Evolutionary conservation across 2,329 filamentous ascomycete genomes (phyloP), one percentile per base, ranked within the genome.

Genomic region (Cordyceps fumosorosea): DNA sequence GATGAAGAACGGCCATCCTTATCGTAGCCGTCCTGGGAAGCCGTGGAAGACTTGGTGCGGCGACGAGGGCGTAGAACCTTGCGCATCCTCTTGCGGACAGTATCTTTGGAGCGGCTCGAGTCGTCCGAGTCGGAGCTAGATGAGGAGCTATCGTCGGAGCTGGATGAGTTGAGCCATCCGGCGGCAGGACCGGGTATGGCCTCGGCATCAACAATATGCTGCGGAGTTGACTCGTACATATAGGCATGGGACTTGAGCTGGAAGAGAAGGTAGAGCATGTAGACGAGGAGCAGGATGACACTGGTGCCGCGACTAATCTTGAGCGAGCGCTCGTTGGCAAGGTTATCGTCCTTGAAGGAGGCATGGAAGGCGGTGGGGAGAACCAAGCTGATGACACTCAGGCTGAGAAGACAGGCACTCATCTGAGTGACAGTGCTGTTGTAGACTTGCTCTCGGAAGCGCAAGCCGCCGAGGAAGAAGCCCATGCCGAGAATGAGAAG

Each of bases 341-440:
- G 75, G 0, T 71, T 71, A 12, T 77, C 75, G 67, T 89, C 80
- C 18, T 75, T 83, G 75, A 95, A 97, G 0, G 93, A 95, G 18
- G 91, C 91, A 71, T 97, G 91, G 73, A 97, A 97, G 5, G 93
- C 93, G 40, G 93, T 96, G 1, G 93, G 92, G 14, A 97, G 77
- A 29, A 96, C 83, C 24, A 96, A 80, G 78, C 92, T 96, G 76
- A 91, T 93, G 64, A 96, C 93, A 71, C 90, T 93, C 74, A 96
- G 76, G 79, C 91, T 96, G 67, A 97, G 84, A 68, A 97, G 81
- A 77, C 91, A 96, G 57, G 93, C 93, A 72, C 91, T 96, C 91
- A 96, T 96, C 73, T 97, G 92, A 0, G 92, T 96, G 63, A 96
- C 91, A 24, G 91, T 96, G 76, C 87, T 95, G 77, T 96, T 97